Evolutionary conservation across 306 rosid genomes (phyloP), one percentile per base, ranked within the genome.

Genomic region (Rosa rugosa): DNA sequence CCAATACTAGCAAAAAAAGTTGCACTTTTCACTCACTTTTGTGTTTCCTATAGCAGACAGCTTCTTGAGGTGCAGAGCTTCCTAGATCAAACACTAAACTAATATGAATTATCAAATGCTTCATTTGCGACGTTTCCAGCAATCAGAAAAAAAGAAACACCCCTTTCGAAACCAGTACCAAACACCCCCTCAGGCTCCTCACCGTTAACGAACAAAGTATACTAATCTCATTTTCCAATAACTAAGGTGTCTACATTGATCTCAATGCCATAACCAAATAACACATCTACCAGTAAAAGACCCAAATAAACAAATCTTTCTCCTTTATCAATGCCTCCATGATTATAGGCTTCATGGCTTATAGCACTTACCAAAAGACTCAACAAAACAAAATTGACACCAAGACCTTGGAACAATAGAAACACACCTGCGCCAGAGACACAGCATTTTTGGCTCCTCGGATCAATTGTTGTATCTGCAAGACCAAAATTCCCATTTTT

Each of bases 401-500:
- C 18, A 71, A 86, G 59, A 31, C 77, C 62, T 76, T 78, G 74
- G 47, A 34, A 76, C 41, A 12, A 80, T 38, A 34, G 77, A 85
- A 54, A 65, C 85, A 14, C 27, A 88, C 92, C 92, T 88, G 92
- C 20, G 90, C 90, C 79, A 88, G 78, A n/a, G 92, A 88, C 83
- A 86, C 56, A 22, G 82, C 86, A 76, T 84, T 72, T 79, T 69
- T 80, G 66, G 77, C 69, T 75, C 86, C 87, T 70, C 85, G 85
- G 68, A 78, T 18, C 80, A 88, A 14, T 72, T 88, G 87, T 53
- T 88, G 92, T 60, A 88, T 84, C 92, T 88, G 85, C 80, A 72
- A 79, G 79, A 88, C 64, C 59, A 79, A 66, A 65, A 73, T 47
- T 8, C 23, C 50, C 56, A 81, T 60, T 69, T 22, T 40, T 67